Base-by-base conservation (phyloP, 1,139 yeast genomes). In the Suhomyces atakaporum region DNA sequence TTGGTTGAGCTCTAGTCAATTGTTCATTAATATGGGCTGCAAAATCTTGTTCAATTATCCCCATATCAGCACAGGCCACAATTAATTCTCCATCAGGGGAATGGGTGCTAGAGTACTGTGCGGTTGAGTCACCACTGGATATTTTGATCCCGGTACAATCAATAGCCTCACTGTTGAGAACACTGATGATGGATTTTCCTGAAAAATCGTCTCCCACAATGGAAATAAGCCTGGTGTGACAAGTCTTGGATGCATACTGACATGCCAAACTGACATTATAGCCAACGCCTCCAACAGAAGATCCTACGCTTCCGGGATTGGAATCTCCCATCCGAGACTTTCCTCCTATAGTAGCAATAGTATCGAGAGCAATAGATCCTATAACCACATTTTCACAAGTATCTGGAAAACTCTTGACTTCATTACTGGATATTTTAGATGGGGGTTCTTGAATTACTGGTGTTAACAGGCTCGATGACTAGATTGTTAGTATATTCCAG, bases 51-150 rank as follows among this genome's bases (percentile, higher is more conserved):
- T 84, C 87, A 12, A 83, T 66, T 9, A 84, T 77, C 9, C 66
- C 66, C 96, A 89, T 88, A 53, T 86, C 96, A 3, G 96, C 92
- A 54, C 89, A 81, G 0, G 96, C 95, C 12, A 85, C 66, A 6
- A 84, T 54, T 33, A 88, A 63, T 3, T 75, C 81, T 1, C 96
- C 96, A 2, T 63, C 53, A 0, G 50, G 44, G 40, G 76, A 77
- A 51, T 86, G 92, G 40, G 81, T 70, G 1, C 95, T 80, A 5
- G 79, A 72, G 51, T 89, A 89, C 47, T 84, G 85, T 0, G 94
- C 88, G 0, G 94, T 83, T 3, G 36, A 20, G 6, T 45, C 48
- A 2, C 50, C 42, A 3, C 49, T 40, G 25, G 62, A 40, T 7
- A 52, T 46, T 16, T 44, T 38, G n/a, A 81, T 62, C 0, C 79